A percentile compares a stretch with the other conserved stretches of the same genome.
Evolutionary conservation across 306 rosid species (phyloP).

Genomic region (Ormosia emarginata): DNA sequence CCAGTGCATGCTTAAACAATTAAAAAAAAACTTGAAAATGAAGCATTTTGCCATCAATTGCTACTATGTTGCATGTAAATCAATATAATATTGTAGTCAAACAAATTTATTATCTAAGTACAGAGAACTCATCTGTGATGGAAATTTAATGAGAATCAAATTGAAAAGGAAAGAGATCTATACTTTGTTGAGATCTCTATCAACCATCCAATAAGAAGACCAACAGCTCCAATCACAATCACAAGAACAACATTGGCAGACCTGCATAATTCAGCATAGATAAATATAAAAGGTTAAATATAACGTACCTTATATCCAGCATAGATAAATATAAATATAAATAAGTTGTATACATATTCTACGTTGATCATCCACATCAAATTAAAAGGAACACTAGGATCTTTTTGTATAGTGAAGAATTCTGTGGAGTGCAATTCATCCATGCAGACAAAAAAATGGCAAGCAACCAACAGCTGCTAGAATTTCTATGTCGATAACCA

Average conservation of each 20-base stretch:
- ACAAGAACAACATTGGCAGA: constrained; percentile 32
- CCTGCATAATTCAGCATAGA: constrained; percentile 21
- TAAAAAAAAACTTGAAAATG: background rate
- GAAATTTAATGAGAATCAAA: constrained; percentile 18
- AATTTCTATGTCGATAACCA: no score
- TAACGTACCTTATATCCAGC: no score
- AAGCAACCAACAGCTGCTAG: no score
- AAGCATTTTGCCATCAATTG: background rate
- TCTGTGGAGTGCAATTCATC: no score
- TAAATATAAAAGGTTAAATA: no score
- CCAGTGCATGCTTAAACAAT: background rate
- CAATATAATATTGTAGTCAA: background rate
- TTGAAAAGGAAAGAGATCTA: constrained; percentile 29
- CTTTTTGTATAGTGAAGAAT: no score
- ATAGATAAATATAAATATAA: no score
- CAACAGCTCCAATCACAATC: constrained; percentile 32
- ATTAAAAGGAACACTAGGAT: no score
- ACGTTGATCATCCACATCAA: no score
- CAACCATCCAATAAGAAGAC: constrained; percentile 43
- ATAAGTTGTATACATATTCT: no score
- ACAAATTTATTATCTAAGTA: background rate
- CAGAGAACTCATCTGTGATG: constrained; percentile 17
- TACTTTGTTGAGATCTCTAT: constrained; percentile 33
- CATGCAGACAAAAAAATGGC: no score
- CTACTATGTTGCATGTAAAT: background rate